Percentiles rank a stretch among this genome's conserved stretches.
Conservation (phyloP, 805 yeast genomes). For the Hanseniaspora thailandica region DNA sequence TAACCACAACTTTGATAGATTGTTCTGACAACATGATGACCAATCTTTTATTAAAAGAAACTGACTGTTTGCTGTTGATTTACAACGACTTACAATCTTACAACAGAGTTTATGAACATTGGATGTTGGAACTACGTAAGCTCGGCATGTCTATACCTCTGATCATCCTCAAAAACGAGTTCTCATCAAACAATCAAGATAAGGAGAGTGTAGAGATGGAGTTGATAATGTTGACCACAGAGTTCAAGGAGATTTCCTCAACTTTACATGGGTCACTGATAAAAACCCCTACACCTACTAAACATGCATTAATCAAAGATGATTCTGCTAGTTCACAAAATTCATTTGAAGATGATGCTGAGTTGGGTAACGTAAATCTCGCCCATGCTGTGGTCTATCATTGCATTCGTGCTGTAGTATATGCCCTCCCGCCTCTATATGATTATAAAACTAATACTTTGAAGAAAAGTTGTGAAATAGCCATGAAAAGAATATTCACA, state of each 20-base stretch:
- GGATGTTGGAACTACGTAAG: conserved; percentile 90
- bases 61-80: conserved; percentile 90
- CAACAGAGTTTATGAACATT: conserved; percentile 78
- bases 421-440: conserved; percentile 84
- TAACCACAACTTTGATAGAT: conserved; percentile 64
- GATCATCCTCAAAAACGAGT: conserved; percentile 78
- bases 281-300: conserved; percentile 33
- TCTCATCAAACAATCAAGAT: too few relatives aligned
- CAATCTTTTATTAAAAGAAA: conserved; percentile 63
- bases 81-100: conserved; percentile 90
- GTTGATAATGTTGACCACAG: conserved; percentile 21
- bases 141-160: conserved; percentile 90
- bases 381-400: conserved; percentile 45
- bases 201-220: conserved; percentile 11
- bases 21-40: conserved; percentile 56
- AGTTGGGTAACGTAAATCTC: conserved; percentile 34
- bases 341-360: too few relatives aligned
- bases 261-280: conserved; percentile 74
- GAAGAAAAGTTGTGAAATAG: conserved; percentile 65
- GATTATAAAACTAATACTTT: conserved; percentile 81
- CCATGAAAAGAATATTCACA: conserved; percentile 70
- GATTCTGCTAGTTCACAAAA: too few relatives aligned
- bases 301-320: too few relatives aligned
- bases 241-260: conserved; percentile 41
- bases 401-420: conserved; percentile 85